These are phyloP conservation scores for Entomortierella beljakovae DNA, from an alignment of 192 early-diverging fungal genomes.

Conservation along the genomic window DNA sequence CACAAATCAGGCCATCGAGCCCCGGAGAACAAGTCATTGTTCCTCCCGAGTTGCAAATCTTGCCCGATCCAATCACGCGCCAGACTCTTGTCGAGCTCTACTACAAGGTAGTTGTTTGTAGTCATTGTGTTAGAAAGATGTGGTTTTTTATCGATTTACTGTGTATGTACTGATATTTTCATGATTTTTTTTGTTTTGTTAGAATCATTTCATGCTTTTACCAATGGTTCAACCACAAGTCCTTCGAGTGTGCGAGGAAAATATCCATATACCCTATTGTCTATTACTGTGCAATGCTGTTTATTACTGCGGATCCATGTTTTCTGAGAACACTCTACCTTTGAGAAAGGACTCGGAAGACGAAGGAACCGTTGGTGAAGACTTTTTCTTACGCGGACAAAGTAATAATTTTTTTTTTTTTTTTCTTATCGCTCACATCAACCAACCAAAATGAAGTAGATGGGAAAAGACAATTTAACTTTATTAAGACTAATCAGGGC, in stretches of 20 bases:
- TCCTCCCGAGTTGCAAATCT: constrained; percentile 22
- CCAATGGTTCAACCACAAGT: constrained; percentile 48
- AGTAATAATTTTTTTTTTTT: constrained; percentile 20
- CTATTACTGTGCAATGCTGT: constrained; percentile 47
- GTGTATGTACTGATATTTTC: not conserved
- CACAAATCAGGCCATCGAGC: constrained; percentile 20
- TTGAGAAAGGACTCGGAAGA: constrained; percentile 32
- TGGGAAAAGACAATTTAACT: not conserved
- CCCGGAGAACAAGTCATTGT: constrained; percentile 26
- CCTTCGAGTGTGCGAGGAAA: constrained; percentile 45
- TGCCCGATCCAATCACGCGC: constrained; percentile 25
- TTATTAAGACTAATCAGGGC: not conserved
- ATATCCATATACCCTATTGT: constrained; percentile 47
- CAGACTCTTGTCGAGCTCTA: constrained; percentile 13
- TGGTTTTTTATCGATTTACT: not conserved
- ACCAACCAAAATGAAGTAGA: not conserved
- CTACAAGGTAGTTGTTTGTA: constrained; percentile 17
- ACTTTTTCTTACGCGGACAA: constrained; percentile 44
- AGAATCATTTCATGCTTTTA: constrained; percentile 38
- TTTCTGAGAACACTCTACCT: constrained; percentile 10
- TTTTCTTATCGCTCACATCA: not conserved
- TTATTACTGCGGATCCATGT: constrained; percentile 46
- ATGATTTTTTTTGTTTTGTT: not conserved
- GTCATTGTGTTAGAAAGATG: not conserved
- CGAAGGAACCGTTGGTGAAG: constrained; percentile 47